Percentiles rank a stretch among this genome's conserved stretches.
Evolutionary conservation across 1,139 yeast species (phyloP).

Genomic region (Citeromyces siamensis): DNA sequence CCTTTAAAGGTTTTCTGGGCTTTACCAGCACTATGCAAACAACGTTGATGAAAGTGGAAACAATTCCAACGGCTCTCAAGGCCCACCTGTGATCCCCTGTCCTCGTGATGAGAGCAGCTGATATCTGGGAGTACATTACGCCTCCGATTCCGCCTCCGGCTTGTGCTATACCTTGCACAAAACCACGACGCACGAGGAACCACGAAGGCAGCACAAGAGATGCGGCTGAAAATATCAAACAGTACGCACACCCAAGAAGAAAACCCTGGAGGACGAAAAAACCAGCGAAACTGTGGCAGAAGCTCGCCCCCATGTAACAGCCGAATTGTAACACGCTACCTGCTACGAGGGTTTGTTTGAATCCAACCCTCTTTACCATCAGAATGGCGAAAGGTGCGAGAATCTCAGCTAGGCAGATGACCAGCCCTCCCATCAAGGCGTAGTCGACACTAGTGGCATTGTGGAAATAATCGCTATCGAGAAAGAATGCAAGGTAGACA

Average conservation of each 20-base stretch:
- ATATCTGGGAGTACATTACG: conserved; percentile 23
- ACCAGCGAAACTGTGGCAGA: conserved; percentile 46
- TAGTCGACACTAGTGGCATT: conserved; percentile 49
- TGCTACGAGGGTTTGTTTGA: conserved; percentile 24
- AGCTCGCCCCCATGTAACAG: conserved; percentile 55
- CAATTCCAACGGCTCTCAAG: conserved; percentile 41
- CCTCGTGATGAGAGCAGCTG: conserved; percentile 28
- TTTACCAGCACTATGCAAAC: conserved; percentile 29
- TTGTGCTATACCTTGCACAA: conserved; percentile 41
- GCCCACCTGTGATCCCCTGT: conserved; percentile 61
- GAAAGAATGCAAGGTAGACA: conserved; percentile 48
- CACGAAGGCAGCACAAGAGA: conserved; percentile 43
- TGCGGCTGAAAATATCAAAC: conserved; percentile 49
- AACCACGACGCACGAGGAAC: conserved; percentile 43
- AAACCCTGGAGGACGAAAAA: conserved; percentile 65
- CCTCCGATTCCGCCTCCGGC: conserved; percentile 58
- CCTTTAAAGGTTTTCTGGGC: conserved; percentile 28
- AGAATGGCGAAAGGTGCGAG: conserved; percentile 40
- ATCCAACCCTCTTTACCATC: conserved; percentile 23
- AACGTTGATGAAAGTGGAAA: conserved; percentile 22
- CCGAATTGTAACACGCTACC: conserved; percentile 42
- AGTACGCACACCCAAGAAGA: conserved; percentile 47
- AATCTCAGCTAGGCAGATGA: conserved; percentile 48
- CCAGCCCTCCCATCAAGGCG: conserved; percentile 61
- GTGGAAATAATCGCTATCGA: conserved; percentile 31